These are phyloP conservation scores for Penicillium simplicissimum DNA, from an alignment of 495 filamentous ascomycete genomes.

Conservation along the genomic window DNA sequence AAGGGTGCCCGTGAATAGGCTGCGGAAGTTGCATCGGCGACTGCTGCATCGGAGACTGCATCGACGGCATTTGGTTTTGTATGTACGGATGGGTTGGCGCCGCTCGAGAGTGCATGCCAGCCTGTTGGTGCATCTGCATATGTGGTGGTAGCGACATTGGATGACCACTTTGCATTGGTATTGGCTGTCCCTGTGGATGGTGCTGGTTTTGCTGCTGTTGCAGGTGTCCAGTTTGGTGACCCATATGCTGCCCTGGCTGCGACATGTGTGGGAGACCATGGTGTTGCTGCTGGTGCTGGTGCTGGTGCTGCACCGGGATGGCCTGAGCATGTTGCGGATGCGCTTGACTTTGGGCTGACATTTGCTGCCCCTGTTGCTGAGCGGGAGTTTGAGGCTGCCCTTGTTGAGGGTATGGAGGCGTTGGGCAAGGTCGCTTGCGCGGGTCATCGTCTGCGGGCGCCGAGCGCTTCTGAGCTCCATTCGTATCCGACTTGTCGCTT, in stretches of 20 bases:
- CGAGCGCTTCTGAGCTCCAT: slow-evolving; percentile 30
- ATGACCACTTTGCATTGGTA: slow-evolving; percentile 22
- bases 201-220: slow-evolving; percentile 11
- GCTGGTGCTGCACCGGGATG: slow-evolving; percentile 9
- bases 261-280: slow-evolving; percentile 13
- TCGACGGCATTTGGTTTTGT: slow-evolving; percentile 29
- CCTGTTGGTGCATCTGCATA: slow-evolving; percentile 32
- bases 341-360: slow-evolving; percentile 1
- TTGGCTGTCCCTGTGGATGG: slow-evolving; percentile 1
- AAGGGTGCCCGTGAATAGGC: slow-evolving; percentile 8
- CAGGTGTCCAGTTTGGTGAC: slow-evolving; percentile 13
- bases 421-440: slow-evolving; percentile 36
- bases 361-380: slow-evolving; percentile 9
- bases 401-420: slow-evolving; percentile 28
- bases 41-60: slow-evolving; percentile 26
- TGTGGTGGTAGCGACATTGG: slow-evolving; percentile 22
- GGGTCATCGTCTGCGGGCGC: slow-evolving; percentile 33
- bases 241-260: slow-evolving; percentile 18
- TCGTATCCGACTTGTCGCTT: slow-evolving; percentile 21
- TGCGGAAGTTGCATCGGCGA: slow-evolving; percentile 24
- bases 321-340: slow-evolving; percentile 3
- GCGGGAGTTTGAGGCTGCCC: slow-evolving; percentile 7
- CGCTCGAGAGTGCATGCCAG: slow-evolving; percentile 19
- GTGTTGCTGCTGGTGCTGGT: slow-evolving; percentile 10
- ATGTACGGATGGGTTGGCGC: slow-evolving; percentile 23